These are phyloP conservation scores for Perilla frutescens DNA, from an alignment of 257 asterid species.

Conservation along the genomic window DNA sequence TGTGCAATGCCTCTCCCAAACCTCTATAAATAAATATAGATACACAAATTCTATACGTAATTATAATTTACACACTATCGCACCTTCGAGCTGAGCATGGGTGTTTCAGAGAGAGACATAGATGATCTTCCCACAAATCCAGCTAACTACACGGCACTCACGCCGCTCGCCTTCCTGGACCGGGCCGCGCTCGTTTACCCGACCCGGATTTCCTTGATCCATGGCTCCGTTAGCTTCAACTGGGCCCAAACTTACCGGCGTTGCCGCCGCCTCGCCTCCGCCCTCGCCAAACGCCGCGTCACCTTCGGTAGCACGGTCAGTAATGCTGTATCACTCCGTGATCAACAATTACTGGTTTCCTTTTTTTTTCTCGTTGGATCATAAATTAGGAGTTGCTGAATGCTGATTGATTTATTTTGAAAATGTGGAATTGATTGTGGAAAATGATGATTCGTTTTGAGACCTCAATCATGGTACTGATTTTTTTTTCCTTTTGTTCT, in stretches of 20 bases:
- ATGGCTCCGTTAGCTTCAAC: constrained; percentile 57
- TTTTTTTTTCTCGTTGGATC: neutral
- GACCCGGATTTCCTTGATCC: constrained; percentile 57
- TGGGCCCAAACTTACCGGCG: constrained; percentile 79
- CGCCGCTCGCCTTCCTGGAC: constrained; percentile 70
- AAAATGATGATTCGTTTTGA: neutral
- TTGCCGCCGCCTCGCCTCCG: constrained; percentile 77
- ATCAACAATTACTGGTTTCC: neutral
- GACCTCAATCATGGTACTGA: too few species aligned
- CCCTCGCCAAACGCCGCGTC: constrained; percentile 55
- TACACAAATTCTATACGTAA: neutral
- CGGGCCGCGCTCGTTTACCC: constrained; percentile 74
- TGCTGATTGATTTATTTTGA: neutral
- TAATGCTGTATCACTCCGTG: neutral
- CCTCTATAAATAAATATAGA: neutral
- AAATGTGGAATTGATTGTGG: neutral
- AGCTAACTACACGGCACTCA: constrained; percentile 65
- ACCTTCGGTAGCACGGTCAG: constrained; percentile 72
- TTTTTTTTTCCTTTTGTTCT: neutral
- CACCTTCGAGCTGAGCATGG: constrained; percentile 17
- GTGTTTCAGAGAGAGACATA: constrained; percentile 54
- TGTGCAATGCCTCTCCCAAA: neutral
- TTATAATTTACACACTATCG: constrained; percentile 12
- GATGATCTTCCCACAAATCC: constrained; percentile 72
- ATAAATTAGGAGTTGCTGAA: neutral